Evolutionary conservation across 1,284 basidiomycete genomes (phyloP).

Genomic region (Anthracocystis panici-leucophaei): DNA sequence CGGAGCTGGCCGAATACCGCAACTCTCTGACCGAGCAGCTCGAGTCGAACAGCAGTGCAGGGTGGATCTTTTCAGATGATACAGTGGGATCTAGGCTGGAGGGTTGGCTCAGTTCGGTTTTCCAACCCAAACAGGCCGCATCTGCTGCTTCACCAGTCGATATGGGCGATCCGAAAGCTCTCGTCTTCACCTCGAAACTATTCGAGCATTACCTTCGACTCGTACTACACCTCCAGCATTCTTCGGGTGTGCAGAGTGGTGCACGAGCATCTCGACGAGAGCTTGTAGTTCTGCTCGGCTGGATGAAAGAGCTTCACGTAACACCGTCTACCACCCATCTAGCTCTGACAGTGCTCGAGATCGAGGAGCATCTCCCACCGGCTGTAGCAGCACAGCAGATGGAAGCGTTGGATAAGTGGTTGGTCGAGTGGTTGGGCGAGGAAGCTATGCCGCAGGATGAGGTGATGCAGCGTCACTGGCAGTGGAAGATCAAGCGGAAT

Average conservation of each 20-base stretch:
- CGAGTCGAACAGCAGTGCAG: constrained; percentile 11
- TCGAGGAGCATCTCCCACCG: constrained; percentile 39
- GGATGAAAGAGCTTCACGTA: constrained; percentile 38
- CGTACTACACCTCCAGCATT: constrained; percentile 33
- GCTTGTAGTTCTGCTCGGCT: constrained; percentile 33
- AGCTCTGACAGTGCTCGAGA: constrained; percentile 37
- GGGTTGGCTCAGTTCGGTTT: constrained; percentile 36
- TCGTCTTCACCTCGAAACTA: constrained; percentile 32
- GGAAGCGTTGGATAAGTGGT: constrained; percentile 29
- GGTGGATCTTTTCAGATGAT: constrained; percentile 40
- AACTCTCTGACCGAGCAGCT: constrained; percentile 24
- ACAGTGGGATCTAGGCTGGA: constrained; percentile 31
- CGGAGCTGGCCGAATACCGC: constrained; percentile 22
- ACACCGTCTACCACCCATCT: constrained; percentile 23
- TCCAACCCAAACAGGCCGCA: constrained; percentile 1
- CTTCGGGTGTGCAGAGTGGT: constrained; percentile 9
- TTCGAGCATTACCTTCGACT: constrained; percentile 44
- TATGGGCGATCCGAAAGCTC: constrained; percentile 3
- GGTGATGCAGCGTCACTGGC: constrained; percentile 33
- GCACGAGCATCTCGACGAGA: constrained; percentile 10
- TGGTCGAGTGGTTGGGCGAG: constrained; percentile 32
- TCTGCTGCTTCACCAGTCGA: background rate
- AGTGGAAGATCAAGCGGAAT: constrained; percentile 43
- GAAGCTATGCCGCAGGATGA: constrained; percentile 12
- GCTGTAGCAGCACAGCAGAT: constrained; percentile 36